Base-by-base conservation (phyloP, 2,329 filamentous ascomycete species). In the Pyrenochaeta sp. region DNA sequence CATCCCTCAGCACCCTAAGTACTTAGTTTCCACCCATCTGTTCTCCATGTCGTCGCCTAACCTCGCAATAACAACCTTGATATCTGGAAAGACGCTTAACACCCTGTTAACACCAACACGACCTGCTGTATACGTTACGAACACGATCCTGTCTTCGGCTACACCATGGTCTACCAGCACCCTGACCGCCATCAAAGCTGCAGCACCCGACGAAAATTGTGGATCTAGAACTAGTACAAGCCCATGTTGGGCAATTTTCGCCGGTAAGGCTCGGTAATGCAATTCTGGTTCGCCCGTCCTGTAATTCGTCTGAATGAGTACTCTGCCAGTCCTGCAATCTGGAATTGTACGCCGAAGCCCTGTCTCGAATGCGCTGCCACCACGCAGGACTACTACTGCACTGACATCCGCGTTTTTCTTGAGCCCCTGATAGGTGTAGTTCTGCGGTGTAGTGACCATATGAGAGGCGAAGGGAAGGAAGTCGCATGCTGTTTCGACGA, bases 101-200 rank as follows among this genome's bases (percentile, higher is more conserved):
- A 99, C 80, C 62, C 95, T 85, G 72, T 95, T 92, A 61, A 98
- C 77, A 0, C 93, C 95, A 67, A 91, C 87, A 64, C 88, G 88
- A 8, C 94, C 94, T 3, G 93, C 94, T 64, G 92, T 90, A 74
- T 96, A 97, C 3, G 94, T 97, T 39, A 96, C 93, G 75, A 98
- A 90, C 34, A 97, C 91, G 64, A 99, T 97, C 64, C 85, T 89
- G 45, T 92, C 86, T 73, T 95, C 89, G 5, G 87, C 81, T 6
- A 98, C 93, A 10, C 95, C 95, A 72, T 98, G 93, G 76, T 99
- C 95, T 15, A 97, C 88, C 52, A 99, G 82, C n/a, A 98, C 92
- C 72, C 95, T 91, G 42, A 98, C 93, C 0, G 95, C 93, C 95
- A 99, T 99, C 56, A 99, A 81, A 4, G 87, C 88, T 12, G 88